Evolutionary conservation across 768 basidiomycete species (phyloP), one percentile per base, ranked within the genome.

Genomic region (Termitomyces sp.): DNA sequence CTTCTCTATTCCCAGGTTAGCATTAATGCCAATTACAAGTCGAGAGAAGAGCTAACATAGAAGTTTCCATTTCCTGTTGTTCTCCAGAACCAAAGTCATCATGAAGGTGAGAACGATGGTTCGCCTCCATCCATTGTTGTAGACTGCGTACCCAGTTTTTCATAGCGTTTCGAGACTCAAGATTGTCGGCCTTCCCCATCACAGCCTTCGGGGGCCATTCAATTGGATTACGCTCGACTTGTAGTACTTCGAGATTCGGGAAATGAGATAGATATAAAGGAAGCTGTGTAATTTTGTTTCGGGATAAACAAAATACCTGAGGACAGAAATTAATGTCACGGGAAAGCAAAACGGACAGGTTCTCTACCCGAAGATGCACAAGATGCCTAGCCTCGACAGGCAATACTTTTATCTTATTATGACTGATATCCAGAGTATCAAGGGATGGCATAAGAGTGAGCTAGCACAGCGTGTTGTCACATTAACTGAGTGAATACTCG

Each of bases 401-500:
- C 21, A 98, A 74, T 48, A 78, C 74, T 67, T 81, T 86, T 63
- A 99, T 83, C 72, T 87, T 91, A 74, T 99, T 99, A 61, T 91
- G 85, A 61, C 92, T 94, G 42, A 99, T 80, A 70, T 99, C 97
- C 60, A 99, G 75, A 57, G 94, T 96, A 72, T 99, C 96, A 54
- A 99, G 78, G 6, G 88, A 87, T 3, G 88, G 84, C 75, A 98
- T 85, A 17, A 83, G 74, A 44, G 90, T 92, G 43, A 97, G 77
- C 94, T 96, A 59, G 16, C 45, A 46, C 44, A 9, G 14, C n/a
- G 42, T 66, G 62, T 12, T 43, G 16, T 54, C 40, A 34, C 25
- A 27, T 9, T 54, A n/a, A 46, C 58, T 7, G 28, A 39, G 51
- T 12, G 6, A 41, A 56, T 27, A 59, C 55, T 35, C 25, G 48